Base-by-base conservation (phyloP, 1,139 yeast genomes). In the Debaryomycetaceae sp. region DNA sequence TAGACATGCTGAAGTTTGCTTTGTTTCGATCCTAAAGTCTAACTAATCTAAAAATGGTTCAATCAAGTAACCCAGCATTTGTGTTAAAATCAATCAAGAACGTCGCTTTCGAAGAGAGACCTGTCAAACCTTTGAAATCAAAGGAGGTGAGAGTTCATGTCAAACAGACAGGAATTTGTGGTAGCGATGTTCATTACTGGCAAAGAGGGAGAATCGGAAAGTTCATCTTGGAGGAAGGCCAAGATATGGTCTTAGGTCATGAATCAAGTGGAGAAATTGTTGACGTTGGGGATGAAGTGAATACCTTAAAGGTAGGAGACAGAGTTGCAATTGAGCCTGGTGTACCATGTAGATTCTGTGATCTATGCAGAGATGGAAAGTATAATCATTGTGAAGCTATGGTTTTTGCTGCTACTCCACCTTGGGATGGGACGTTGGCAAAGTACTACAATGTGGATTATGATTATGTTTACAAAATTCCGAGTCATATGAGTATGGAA, bases 361-460 rank as follows among this genome's bases (percentile, higher is more conserved):
- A 79, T 41, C 83, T 75, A 51, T 85, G 85, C 65, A 80, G 79
- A 61, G 62, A 78, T 33, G 94, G 92, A 35, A 67, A 74, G 47
- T 85, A 85, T 67, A 83, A 85, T 57, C 66, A 84, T 53, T 83
- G 89, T 56, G 87, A 87, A n/a, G 73, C 75, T 45, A 82, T 83
- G 86, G 74, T 70, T 11, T 83, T 83, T 62, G 88, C 88, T n/a
- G 88, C 88, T 31, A 83, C 89, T 7, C 89, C 89, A 4, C 85
- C 86, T 15, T 69, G 66, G 48, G 83, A 79, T 46, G 82, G 94
- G 39, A 84, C 92, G 7, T 67, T 85, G 47, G 73, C 81, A 45
- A 75, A 79, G 53, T 83, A 80, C 63, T 83, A 73, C 58, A 55
- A 77, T 44, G 71, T 80, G 30, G 89, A 89, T 14, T 87, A 82